A percentile compares a stretch with the other conserved stretches of the same genome.
Evolutionary conservation across 2,329 filamentous ascomycete genomes (phyloP).

Genomic region (Zopfia rhizophila): DNA sequence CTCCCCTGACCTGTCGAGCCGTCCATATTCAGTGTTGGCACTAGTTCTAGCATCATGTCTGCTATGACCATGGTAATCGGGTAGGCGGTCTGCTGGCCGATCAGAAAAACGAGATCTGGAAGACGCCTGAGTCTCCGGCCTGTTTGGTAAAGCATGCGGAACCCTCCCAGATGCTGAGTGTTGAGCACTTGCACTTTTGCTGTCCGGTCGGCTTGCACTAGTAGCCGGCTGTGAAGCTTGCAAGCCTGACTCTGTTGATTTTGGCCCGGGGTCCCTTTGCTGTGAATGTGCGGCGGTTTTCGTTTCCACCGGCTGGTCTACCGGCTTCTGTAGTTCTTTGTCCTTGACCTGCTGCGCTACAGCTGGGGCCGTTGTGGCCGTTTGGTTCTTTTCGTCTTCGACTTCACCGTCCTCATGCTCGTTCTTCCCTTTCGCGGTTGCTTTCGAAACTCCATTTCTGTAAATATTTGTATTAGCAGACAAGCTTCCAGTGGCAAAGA

Average conservation of each 20-base stretch:
- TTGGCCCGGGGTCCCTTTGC: neutral
- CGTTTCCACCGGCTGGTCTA: conserved; percentile 9
- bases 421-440: conserved; percentile 40
- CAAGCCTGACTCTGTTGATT: neutral
- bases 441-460: conserved; percentile 48
- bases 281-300: conserved; percentile 7
- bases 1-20: conserved; percentile 57
- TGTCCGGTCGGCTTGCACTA: conserved; percentile 44
- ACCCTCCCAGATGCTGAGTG: conserved; percentile 35
- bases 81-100: conserved; percentile 43
- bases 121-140: conserved; percentile 68
- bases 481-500: neutral
- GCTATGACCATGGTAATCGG: conserved; percentile 35
- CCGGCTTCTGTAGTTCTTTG: conserved; percentile 1
- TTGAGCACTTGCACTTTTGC: conserved; percentile 40
- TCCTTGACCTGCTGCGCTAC: conserved; percentile 10
- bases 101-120: conserved; percentile 51
- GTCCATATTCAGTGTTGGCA: conserved; percentile 53
- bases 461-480: conserved; percentile 15
- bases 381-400: conserved; percentile 63
- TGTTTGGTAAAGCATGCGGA: conserved; percentile 63
- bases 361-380: conserved; percentile 22
- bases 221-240: conserved; percentile 26
- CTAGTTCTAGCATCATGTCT: conserved; percentile 47
- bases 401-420: conserved; percentile 80